Percentiles rank a stretch among this genome's conserved stretches.
Conservation (phyloP, 83 land plant species). For the Thuja plicata region DNA sequence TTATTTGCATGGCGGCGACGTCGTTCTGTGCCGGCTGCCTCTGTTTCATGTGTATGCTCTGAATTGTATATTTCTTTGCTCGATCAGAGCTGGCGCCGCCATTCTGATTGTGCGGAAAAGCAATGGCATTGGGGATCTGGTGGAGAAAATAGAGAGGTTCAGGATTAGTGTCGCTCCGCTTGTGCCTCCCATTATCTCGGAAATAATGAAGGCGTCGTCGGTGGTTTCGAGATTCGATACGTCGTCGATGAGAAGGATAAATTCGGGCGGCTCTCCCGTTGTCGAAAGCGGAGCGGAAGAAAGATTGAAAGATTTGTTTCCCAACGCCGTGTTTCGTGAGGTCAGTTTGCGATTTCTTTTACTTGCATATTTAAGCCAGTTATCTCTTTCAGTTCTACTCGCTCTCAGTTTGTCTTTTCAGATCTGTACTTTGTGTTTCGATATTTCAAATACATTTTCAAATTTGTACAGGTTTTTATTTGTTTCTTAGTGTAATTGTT, state of each 20-base stretch:
- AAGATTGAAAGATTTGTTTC: slow-evolving; percentile 76
- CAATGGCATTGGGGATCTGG: slow-evolving; percentile 40
- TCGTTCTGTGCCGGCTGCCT: slow-evolving; percentile 52
- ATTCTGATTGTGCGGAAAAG: slow-evolving; percentile 72
- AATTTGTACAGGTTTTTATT: no score
- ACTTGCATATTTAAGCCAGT: no score
- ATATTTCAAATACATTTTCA: no score
- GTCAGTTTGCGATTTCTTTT: background rate
- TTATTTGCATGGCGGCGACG: slow-evolving; percentile 35
- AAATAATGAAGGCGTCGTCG: slow-evolving; percentile 56
- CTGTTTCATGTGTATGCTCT: slow-evolving; percentile 87
- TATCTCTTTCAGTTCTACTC: no score
- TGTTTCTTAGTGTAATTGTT: no score
- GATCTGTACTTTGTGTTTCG: no score
- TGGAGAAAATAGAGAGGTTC: slow-evolving; percentile 61
- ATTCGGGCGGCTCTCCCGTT: slow-evolving; percentile 90
- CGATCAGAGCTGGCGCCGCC: slow-evolving; percentile 64
- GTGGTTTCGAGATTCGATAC: slow-evolving; percentile 52
- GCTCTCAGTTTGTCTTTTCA: no score
- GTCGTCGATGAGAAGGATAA: slow-evolving; percentile 45
- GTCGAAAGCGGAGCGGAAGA: slow-evolving; percentile 29
- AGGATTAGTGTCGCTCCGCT: slow-evolving; percentile 70
- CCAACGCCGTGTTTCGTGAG: slow-evolving; percentile 66
- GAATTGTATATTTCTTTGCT: slow-evolving; percentile 70
- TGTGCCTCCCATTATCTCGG: slow-evolving; percentile 80